Evolutionary conservation across 225 moss, liverwort and hornwort genomes (phyloP), one percentile per base, ranked within the genome.

Genomic region (Ulota crispa): DNA sequence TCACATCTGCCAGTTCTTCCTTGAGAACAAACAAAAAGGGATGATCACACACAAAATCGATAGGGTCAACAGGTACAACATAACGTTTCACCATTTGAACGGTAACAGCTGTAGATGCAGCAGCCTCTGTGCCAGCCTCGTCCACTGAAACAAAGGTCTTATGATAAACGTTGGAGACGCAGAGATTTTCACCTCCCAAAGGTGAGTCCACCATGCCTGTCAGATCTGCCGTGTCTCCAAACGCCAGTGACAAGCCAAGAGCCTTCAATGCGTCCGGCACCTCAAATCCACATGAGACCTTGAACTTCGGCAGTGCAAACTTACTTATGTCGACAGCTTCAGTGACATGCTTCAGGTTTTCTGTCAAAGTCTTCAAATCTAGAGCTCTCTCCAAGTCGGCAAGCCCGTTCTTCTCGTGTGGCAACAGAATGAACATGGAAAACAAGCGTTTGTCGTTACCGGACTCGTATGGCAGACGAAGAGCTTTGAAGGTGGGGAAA

Each of bases 41-140:
- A 71, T 97, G 97, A 80, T 97, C 95, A 26, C 95, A 95, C 2
- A 97, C 92, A 47, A 97, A 97, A 37, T 94, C 93, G 3, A 85
- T 61, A 0, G 87, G 79, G 0, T 86, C 26, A 53, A 86, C 77
- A 24, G 89, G 56, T 1, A 90, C 80, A 47, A 84, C 27, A 0
- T 83, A 16, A 1, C 85, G n/a, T n/a, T n/a, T 20, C 8, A 0
- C 1, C 31, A 0, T 0, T 23, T 0, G 0, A 65, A 3, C 1
- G n/a, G 61, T 73, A 52, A 92, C 68, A 0, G 80, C 92, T 4
- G 94, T 89, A 1, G 92, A 85, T 1, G 88, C 91, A 7, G 89
- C 92, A 13, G 93, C 90, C 80, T 94, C 97, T 0, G 89, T 94
- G 3, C 95, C 97, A 24, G 86, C 86, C 85, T 97, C 97, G 34